phyloP scores from a whole-genome alignment of 2,329 filamentous ascomycete genomes.

The Fusarium staphyleae region DNA sequence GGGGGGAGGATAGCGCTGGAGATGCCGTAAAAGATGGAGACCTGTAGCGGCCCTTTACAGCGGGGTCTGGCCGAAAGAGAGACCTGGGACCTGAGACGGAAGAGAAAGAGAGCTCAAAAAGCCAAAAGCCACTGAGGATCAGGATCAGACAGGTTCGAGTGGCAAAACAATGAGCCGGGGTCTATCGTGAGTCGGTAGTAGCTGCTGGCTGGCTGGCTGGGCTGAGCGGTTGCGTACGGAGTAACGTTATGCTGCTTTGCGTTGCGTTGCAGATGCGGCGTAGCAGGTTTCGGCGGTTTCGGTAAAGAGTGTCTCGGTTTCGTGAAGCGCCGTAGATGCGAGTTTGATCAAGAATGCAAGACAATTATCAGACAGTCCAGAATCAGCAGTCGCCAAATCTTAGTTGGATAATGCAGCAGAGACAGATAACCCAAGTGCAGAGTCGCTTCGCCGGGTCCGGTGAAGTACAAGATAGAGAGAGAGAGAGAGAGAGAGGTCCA shows the following conservation, averaged over 20 bases:
- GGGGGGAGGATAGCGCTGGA: no score
- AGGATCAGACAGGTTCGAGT: neutral
- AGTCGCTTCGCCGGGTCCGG: constrained; percentile 2
- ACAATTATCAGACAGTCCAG: constrained; percentile 10
- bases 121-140: constrained; percentile 16
- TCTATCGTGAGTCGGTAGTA: no score
- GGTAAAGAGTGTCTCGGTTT: constrained; percentile 28
- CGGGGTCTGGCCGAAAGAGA: constrained; percentile 4
- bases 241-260: constrained; percentile 3
- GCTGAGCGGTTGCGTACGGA: constrained; percentile 1
- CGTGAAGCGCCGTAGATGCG: constrained; percentile 1
- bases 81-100: neutral
- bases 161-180: constrained; percentile 20
- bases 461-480: no score
- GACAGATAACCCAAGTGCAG: constrained; percentile 16
- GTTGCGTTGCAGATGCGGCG: constrained; percentile 35
- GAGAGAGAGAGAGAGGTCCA: no score
- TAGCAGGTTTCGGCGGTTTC: constrained; percentile 26
- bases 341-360: constrained; percentile 1
- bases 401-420: constrained; percentile 1
- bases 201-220: no score
- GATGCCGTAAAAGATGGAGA: constrained; percentile 20
- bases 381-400: constrained; percentile 13
- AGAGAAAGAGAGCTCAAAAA: neutral
- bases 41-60: no score